These are phyloP conservation scores for Sodiomyces alkalinus DNA, from an alignment of 2,329 filamentous ascomycete genomes.

Conservation along the genomic window DNA sequence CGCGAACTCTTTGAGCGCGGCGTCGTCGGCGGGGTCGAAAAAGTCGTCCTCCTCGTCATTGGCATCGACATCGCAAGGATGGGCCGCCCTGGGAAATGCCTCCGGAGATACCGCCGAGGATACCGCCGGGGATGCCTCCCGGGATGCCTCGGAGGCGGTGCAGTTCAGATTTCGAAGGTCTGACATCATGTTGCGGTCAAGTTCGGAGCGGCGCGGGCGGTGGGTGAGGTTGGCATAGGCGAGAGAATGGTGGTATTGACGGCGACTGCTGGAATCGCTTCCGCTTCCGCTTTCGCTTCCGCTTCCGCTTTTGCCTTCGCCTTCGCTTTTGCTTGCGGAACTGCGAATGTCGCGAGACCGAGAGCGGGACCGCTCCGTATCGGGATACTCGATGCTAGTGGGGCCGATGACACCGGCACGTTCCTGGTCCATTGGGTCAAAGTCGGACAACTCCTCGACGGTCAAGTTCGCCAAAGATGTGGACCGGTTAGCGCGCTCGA, in stretches of 20 bases:
- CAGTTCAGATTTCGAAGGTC: constrained; percentile 30
- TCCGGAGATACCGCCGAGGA: too few relatives aligned
- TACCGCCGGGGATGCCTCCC: too few relatives aligned
- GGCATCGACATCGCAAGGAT: too few relatives aligned
- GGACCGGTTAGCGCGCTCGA: constrained; percentile 4
- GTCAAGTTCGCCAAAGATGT: constrained; percentile 14
- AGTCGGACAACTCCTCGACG: constrained; percentile 29
- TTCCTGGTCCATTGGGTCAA: constrained; percentile 29
- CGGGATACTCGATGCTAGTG: constrained; percentile 28
- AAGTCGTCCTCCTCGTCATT: constrained; percentile 18
- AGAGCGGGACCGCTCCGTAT: constrained; percentile 24
- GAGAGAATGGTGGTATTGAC: too few relatives aligned
- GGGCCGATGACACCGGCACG: constrained; percentile 26
- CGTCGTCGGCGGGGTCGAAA: constrained; percentile 15
- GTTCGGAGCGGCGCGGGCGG: constrained; percentile 11
- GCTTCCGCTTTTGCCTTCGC: too few relatives aligned
- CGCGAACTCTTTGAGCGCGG: constrained; percentile 19
- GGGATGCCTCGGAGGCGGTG: constrained; percentile 18
- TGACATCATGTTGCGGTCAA: constrained; percentile 27
- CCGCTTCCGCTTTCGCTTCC: too few relatives aligned
- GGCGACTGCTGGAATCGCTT: constrained; percentile 1
- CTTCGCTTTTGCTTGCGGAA: neutral
- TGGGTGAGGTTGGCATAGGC: constrained; percentile 1
- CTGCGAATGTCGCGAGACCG: constrained; percentile 13
- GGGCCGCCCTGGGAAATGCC: too few relatives aligned